phyloP scores from a whole-genome alignment of 2,329 filamentous ascomycete genomes.

The Hirsutella rhossiliensis region DNA sequence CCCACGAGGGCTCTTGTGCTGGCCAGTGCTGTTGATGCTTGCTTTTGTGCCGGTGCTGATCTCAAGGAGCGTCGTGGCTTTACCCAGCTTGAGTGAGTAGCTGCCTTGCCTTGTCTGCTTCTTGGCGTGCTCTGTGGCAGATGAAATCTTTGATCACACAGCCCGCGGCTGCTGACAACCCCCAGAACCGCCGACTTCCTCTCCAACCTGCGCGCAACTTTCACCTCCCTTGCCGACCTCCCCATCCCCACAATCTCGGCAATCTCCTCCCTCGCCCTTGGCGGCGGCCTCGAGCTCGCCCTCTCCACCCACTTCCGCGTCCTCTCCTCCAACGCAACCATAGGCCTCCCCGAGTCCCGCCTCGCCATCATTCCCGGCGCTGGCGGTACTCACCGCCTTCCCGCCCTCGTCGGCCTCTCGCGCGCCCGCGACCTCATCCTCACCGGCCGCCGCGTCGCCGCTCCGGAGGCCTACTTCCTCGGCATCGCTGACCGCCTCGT shows the following conservation, averaged over 20 bases:
- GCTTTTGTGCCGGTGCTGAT: constrained; percentile 91
- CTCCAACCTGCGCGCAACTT: constrained; percentile 59
- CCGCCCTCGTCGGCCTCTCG: constrained; percentile 63
- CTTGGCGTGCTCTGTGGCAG: no score
- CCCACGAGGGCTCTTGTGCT: constrained; percentile 72
- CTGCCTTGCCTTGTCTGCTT: not conserved
- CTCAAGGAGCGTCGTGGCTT: constrained; percentile 78
- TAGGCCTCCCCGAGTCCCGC: constrained; percentile 83
- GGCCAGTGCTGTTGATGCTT: constrained; percentile 71
- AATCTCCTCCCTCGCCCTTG: constrained; percentile 74
- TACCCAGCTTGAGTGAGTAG: constrained; percentile 60
- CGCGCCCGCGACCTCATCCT: constrained; percentile 85
- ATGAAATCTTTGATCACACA: not conserved
- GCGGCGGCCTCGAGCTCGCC: constrained; percentile 87
- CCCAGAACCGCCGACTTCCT: constrained; percentile 71
- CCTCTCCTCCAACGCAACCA: constrained; percentile 62
- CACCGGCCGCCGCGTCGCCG: constrained; percentile 76
- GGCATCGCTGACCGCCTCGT: constrained; percentile 86
- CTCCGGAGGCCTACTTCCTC: constrained; percentile 79
- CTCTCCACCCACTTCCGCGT: constrained; percentile 84
- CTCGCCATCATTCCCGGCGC: constrained; percentile 92
- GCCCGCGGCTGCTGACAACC: not conserved
- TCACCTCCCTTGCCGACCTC: constrained; percentile 60
- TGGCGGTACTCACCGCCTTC: constrained; percentile 82
- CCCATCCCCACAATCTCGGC: constrained; percentile 85